Base-by-base conservation (phyloP, 345 rosid genomes). In the Linum trigynum region DNA sequence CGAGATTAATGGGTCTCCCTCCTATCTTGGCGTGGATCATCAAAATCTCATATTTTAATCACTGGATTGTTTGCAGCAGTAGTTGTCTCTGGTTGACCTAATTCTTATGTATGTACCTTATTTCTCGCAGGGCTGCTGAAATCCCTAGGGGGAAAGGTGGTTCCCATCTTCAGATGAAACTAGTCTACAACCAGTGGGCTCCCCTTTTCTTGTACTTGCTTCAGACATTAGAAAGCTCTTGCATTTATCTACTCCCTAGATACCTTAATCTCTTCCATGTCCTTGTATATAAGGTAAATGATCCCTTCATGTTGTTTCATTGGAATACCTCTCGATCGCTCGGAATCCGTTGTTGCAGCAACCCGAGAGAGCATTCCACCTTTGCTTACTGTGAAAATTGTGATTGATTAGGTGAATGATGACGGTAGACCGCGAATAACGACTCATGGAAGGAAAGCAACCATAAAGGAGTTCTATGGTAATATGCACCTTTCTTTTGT, bases 401-500 rank as follows among this genome's bases (percentile, higher is more conserved):
- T 23, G 37, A 5, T 57, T 23, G 43, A 50, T 65, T 76, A 92
- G 98, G 94, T 85, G 41, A 79, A 83, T 38, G 66, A 81, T 8
- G 84, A 92, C 74, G 91, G 86, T 59, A 71, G 78, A 67, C 79
- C 84, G 55, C 78, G 67, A 42, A 66, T 75, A 38, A 72, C 96
- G 7, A 67, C 75, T 10, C 82, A 75, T 63, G 97, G 96, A 72
- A 88, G 98, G 76, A 92, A 92, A 74, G 97, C 98, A 23, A 82
- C 97, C 5, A 71, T 90, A 67, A 85, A 80, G 69, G 97, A 92
- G 17, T 92, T 92, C 73, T 92, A 92, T 67, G 88, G 99, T 90
- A 71, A 5, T 48, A 43, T n/a, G 39, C 37, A 42, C 7, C 32
- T 23, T 23, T 23, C 32, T 23, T 23, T 23, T 23, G 32, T 23